A percentile compares a stretch with the other conserved stretches of the same genome.
These are phyloP conservation scores for Zygosaccharomyces sapae DNA, from an alignment of 1,139 yeast species.

Conservation along the genomic window DNA sequence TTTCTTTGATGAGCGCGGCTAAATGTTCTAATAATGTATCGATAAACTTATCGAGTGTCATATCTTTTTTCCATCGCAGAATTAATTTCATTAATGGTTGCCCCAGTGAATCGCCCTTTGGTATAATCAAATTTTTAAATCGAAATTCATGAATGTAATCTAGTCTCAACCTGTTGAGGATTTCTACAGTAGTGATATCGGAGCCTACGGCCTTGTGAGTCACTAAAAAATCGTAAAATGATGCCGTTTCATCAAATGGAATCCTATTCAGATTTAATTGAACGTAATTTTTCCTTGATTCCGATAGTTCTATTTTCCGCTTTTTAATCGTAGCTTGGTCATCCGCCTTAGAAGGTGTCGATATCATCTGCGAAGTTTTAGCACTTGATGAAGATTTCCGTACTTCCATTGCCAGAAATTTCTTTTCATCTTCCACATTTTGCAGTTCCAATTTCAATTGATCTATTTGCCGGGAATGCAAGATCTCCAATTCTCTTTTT, in stretches of 20 bases:
- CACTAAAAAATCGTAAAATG: slow-evolving; percentile 40
- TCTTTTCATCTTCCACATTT: slow-evolving; percentile 64
- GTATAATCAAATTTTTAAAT: slow-evolving; percentile 37
- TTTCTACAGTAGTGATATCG: slow-evolving; percentile 45
- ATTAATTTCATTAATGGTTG: slow-evolving; percentile 22
- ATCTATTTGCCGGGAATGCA: slow-evolving; percentile 45
- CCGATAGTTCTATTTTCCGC: slow-evolving; percentile 28
- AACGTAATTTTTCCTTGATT: slow-evolving; percentile 19
- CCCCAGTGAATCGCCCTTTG: slow-evolving; percentile 33
- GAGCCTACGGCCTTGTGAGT: slow-evolving; percentile 48
- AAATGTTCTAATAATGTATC: slow-evolving; percentile 40
- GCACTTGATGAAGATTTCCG: slow-evolving; percentile 21
- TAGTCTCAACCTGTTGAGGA: slow-evolving; percentile 47
- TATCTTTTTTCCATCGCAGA: slow-evolving; percentile 19
- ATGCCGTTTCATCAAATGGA: slow-evolving; percentile 39
- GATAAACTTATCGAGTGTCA: slow-evolving; percentile 29
- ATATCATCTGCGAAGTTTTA: slow-evolving; percentile 7
- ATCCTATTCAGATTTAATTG: slow-evolving; percentile 21
- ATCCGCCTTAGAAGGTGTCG: slow-evolving; percentile 8
- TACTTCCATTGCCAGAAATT: slow-evolving; percentile 50
- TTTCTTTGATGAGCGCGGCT: slow-evolving; percentile 30
- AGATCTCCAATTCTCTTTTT: slow-evolving; percentile 41
- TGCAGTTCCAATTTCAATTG: slow-evolving; percentile 47
- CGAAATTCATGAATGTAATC: slow-evolving; percentile 35
- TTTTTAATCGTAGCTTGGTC: slow-evolving; percentile 18